Base-by-base conservation (phyloP, 1,284 basidiomycete species). In the Stygiomarasmius scandens region DNA sequence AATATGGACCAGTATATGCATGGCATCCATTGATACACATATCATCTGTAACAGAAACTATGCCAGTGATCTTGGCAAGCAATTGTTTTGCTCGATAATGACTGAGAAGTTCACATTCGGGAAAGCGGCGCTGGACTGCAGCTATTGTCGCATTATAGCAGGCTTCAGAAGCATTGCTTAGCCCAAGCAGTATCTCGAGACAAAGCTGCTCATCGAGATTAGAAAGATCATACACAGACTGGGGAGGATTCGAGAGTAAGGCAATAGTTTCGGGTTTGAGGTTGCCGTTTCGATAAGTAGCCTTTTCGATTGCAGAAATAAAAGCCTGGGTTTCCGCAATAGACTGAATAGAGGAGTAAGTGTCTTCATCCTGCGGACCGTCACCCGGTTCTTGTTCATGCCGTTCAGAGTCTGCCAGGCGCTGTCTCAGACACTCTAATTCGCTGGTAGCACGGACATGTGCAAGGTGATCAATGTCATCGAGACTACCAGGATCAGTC, bases 1-100 rank as follows among this genome's bases (percentile, higher is more conserved):
- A 32, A 49, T 61, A 71, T 10, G 69, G 68, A 1, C 73, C 72
- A 16, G 70, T 71, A 51, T 60, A 76, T 2, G 68, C 72, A 43
- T 67, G 45, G 54, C 74, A 77, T 2, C 62, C 64, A 8, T 71
- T 66, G 4, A 61, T 48, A 41, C 74, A 74, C 70, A 73, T 75
- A 53, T 75, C 68, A 46, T 63, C 16, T 1, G 38, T 11, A 8
- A 72, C 44, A 2, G 69, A 34, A 1, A 58, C 50, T n/a, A 74
- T 58, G 10, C 71, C 72, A 46, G 55, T 71, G 32, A 71, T 46
- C 5, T 69, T 52, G 3, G 60, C 50, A 14, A 74, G 32, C 2
- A 56, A 38, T 20, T 59, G 51, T 50, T 71, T 68, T 34, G 68
- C 61, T 8, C 51, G 14, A 34, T 71, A 38, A 55, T 66, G 64